A percentile compares a stretch with the other conserved stretches of the same genome.
These are phyloP conservation scores for Coffea humblotiana DNA, from an alignment of 305 asterid genomes.

Conservation along the genomic window DNA sequence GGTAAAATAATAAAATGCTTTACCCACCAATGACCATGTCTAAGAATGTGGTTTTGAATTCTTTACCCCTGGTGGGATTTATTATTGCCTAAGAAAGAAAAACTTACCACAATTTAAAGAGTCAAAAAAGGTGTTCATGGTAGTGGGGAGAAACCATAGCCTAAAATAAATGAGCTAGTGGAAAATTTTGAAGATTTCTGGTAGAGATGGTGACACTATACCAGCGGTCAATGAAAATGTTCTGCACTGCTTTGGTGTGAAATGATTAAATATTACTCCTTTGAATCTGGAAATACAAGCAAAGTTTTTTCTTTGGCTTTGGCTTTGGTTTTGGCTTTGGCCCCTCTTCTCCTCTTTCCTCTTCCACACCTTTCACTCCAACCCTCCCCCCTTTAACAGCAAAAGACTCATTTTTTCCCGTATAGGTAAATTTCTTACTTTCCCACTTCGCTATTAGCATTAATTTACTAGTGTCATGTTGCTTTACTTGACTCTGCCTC, in stretches of 20 bases:
- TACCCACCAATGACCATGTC: not conserved
- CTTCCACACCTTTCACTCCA: constrained; percentile 23
- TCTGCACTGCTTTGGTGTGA: constrained; percentile 9
- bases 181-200: constrained; percentile 17
- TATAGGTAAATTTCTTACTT: not conserved
- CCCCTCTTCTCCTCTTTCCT: constrained; percentile 19
- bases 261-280: constrained; percentile 16
- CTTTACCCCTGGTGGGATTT: no score
- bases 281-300: constrained; percentile 48
- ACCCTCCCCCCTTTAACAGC: not conserved
- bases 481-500: constrained; percentile 19
- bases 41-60: no score
- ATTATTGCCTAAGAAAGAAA: no score
- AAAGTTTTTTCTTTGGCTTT: constrained; percentile 20
- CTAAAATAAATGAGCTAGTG: not conserved
- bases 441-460: not conserved
- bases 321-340: not conserved
- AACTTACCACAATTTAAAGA: not conserved
- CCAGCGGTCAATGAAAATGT: constrained; percentile 22
- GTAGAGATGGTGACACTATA: constrained; percentile 44
- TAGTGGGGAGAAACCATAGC: not conserved
- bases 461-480: constrained; percentile 11
- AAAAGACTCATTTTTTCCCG: not conserved
- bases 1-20: not conserved
- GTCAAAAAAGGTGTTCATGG: not conserved